Base-by-base conservation (phyloP, 2,329 filamentous ascomycete species). In the Aspergillus carbonarius region DNA sequence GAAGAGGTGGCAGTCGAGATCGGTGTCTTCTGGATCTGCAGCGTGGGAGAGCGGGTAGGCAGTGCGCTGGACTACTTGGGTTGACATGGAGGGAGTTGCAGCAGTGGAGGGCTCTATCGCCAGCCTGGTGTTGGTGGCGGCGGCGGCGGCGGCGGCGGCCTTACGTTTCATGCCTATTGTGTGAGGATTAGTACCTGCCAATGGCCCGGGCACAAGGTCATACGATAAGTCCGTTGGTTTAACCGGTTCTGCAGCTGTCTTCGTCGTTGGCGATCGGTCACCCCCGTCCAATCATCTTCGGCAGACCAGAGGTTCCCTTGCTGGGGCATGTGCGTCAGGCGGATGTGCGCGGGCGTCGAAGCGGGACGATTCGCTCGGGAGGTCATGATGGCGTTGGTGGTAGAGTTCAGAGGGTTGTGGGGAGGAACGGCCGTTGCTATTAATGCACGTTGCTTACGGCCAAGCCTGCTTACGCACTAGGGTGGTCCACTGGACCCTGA, bases 161-260 rank as follows among this genome's bases (percentile, higher is more conserved):
- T 20, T 47, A 5, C 9, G 32, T 32, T 34, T 18, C 10, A 32
- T 32, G 30, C 30, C 30, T 32, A 10, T 10, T 3, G 7, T 3
- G 25, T 27, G 1, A 9, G 27, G 30, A 12, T 32, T 32, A 32
- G 9, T 2, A 3, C 9, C 10, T 32, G 30, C 25, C 9, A 10
- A 32, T 4, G 13, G 10, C 27, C n/a, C 18, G 13, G 8, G 12
- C 30, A 27, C 20, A 2, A 39, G 1, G 1, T 34, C 34, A 17
- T 56, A 68, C 66, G 61, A 32, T 66, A 70, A 12, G 61, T 62
- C 27, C 68, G 55, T 46, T 70, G 66, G 47, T 69, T 71, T 35
- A 66, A 54, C n/a, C 69, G 61, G 49, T 71, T 71, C 58, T 71
- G 69, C 49, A 70, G 40, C 44, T 58, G 65, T 23, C 69, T 62